phyloP scores from a whole-genome alignment of 345 rosid species.

The Eucalyptus caleyi region DNA sequence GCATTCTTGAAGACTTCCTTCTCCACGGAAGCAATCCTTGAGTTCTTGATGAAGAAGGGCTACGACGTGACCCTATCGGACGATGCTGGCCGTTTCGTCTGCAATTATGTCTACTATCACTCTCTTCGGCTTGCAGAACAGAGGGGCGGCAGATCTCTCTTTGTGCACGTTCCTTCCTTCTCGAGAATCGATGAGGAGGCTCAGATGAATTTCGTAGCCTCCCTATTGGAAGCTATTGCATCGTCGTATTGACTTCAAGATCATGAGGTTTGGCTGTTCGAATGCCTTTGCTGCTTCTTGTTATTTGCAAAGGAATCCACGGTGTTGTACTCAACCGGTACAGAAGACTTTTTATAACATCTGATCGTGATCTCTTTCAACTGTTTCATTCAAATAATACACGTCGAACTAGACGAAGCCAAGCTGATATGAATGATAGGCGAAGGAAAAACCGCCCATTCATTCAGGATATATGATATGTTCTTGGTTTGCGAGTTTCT shows the following conservation, averaged over 20 bases:
- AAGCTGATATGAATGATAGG: too few species aligned
- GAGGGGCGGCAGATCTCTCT: conserved; percentile 63
- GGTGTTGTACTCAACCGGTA: neutral
- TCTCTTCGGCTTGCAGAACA: conserved; percentile 84
- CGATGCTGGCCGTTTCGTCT: conserved; percentile 95
- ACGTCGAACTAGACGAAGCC: too few species aligned
- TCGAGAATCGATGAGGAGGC: conserved; percentile 67
- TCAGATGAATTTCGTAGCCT: conserved; percentile 79
- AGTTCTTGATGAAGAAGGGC: conserved; percentile 19
- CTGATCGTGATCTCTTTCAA: neutral
- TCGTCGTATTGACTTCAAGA: neutral
- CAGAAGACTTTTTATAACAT: neutral
- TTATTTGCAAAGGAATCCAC: neutral
- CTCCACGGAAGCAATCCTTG: neutral
- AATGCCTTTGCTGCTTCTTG: neutral
- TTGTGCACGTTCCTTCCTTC: conserved; percentile 94
- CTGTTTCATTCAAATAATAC: neutral
- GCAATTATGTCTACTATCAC: conserved; percentile 94
- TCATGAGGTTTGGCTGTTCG: neutral
- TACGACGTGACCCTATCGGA: conserved; percentile 64
- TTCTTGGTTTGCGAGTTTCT: too few species aligned
- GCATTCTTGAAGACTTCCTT: neutral
- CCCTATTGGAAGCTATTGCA: conserved; percentile 81
- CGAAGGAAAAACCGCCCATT: too few species aligned
- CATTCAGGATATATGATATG: too few species aligned